Conservation (phyloP, 306 rosid species). For the Ormosia semicastrata region DNA sequence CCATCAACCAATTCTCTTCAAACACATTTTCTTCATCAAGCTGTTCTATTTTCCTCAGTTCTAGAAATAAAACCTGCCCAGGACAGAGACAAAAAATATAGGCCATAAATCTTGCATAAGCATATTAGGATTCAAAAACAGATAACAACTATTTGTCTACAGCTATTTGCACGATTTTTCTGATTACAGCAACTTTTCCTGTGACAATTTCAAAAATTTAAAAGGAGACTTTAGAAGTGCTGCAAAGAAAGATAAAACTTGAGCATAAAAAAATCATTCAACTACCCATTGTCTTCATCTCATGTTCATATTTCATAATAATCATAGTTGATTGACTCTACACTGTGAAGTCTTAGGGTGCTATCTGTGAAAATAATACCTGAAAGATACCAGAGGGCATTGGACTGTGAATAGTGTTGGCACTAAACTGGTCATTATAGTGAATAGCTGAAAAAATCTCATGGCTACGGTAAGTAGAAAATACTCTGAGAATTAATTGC, state of each 20-base stretch:
- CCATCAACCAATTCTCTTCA: conserved; percentile 63
- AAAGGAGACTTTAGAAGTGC: not conserved
- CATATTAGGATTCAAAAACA: not conserved
- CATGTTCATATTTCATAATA: not conserved
- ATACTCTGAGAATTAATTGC: conserved; percentile 42
- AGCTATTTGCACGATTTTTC: not conserved
- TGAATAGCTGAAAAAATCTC: conserved; percentile 28
- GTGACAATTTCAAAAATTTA: not conserved
- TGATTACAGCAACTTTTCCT: not conserved
- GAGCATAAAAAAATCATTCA: not conserved
- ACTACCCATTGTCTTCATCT: not conserved
- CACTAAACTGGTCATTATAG: conserved; percentile 30
- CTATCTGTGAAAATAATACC: conserved; percentile 36
- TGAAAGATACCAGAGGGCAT: conserved; percentile 63
- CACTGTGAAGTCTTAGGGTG: not conserved
- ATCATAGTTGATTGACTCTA: not conserved
- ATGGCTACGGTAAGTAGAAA: conserved; percentile 32
- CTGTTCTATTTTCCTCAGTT: conserved; percentile 61
- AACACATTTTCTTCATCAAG: conserved; percentile 52
- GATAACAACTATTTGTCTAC: not conserved
- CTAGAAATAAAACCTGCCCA: conserved; percentile 57
- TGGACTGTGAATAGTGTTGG: conserved; percentile 18
- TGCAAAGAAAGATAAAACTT: not conserved
- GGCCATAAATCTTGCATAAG: not conserved
- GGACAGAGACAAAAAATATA: not conserved